Evolutionary conservation across 257 asterid genomes (phyloP).

Genomic region (Henckelia pumila): DNA sequence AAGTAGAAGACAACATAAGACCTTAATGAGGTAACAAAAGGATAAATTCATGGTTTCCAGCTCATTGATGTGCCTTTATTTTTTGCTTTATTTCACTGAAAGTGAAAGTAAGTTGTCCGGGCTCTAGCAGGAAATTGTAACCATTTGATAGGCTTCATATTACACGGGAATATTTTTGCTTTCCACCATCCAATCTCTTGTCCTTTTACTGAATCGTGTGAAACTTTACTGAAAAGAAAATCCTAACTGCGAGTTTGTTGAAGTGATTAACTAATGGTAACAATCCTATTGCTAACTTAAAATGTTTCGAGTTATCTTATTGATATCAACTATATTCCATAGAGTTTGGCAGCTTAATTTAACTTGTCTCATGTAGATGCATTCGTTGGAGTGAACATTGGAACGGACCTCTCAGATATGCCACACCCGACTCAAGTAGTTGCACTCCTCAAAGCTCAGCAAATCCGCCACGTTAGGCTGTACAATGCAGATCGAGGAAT

Average conservation of each 20-base stretch:
- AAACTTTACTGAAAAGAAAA: no score
- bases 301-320: no score
- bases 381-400: constrained; percentile 74
- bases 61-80: constrained; percentile 16
- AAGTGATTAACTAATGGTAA: no score
- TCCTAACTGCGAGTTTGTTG: neutral
- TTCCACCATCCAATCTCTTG: constrained; percentile 3
- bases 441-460: constrained; percentile 74
- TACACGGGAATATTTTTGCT: neutral
- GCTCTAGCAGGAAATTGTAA: constrained; percentile 3
- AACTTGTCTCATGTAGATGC: constrained; percentile 40
- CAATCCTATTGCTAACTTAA: neutral
- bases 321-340: neutral
- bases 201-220: no score
- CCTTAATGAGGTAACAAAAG: constrained; percentile 3
- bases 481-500: constrained; percentile 72
- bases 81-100: constrained; percentile 11
- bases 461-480: constrained; percentile 59
- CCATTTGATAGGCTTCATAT: neutral
- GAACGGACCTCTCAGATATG: constrained; percentile 74
- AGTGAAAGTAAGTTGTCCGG: constrained; percentile 5
- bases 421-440: constrained; percentile 90
- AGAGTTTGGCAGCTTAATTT: neutral
- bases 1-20: neutral
- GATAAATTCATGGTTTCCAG: constrained; percentile 21